Conservation (phyloP, 2,329 filamentous ascomycete genomes). For the Aurifilum marmelostoma region DNA sequence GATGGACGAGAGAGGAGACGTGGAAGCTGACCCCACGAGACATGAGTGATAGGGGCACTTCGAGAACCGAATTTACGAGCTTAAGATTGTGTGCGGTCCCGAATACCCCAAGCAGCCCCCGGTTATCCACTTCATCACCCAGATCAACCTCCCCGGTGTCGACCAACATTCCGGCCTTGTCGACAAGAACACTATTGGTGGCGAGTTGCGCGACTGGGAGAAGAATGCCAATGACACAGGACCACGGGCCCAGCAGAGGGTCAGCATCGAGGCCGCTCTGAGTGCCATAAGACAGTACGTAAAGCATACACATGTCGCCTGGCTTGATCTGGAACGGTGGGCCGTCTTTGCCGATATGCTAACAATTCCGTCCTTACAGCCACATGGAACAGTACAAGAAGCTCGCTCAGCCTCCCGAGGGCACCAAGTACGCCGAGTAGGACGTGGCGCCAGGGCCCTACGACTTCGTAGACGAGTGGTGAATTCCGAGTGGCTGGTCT, state of each 20-base stretch:
- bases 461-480: background rate
- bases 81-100: slow-evolving; percentile 93
- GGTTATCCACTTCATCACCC: slow-evolving; percentile 87
- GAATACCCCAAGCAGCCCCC: slow-evolving; percentile 90
- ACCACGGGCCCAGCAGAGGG: slow-evolving; percentile 38
- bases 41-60: slow-evolving; percentile 72
- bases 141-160: slow-evolving; percentile 96
- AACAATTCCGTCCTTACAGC: slow-evolving; percentile 49
- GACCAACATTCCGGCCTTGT: slow-evolving; percentile 80
- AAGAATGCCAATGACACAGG: slow-evolving; percentile 65
- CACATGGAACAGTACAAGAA: slow-evolving; percentile 99
- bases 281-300: slow-evolving; percentile 41
- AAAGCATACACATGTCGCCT: background rate
- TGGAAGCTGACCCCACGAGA: slow-evolving; percentile 3
- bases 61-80: slow-evolving; percentile 98
- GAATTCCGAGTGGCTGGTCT: background rate
- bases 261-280: slow-evolving; percentile 41
- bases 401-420: slow-evolving; percentile 89
- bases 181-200: slow-evolving; percentile 77
- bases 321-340: background rate
- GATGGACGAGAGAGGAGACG: slow-evolving; percentile 15
- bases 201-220: slow-evolving; percentile 86
- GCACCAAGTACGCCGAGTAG: slow-evolving; percentile 54
- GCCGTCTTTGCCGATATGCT: slow-evolving; percentile 19
- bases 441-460: background rate